Conservation (phyloP, 1,284 basidiomycete species). For the Grifola frondosa region DNA sequence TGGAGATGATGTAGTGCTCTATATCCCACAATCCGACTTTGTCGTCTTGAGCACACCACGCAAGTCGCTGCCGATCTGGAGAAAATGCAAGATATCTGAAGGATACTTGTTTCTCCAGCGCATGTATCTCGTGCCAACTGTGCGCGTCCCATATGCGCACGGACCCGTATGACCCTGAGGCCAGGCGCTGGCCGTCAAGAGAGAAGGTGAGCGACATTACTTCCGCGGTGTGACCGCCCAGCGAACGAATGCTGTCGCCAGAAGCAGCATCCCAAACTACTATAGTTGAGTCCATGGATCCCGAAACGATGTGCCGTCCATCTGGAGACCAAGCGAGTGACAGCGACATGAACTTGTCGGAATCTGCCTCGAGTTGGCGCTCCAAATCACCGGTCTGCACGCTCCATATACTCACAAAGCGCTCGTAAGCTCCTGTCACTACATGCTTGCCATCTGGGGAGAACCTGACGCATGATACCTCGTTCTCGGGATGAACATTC, state of each 20-base stretch:
- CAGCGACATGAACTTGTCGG: no score
- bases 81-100: slow-evolving; percentile 3
- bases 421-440: no score
- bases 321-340: slow-evolving; percentile 25
- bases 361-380: no score
- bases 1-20: no score
- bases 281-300: slow-evolving; percentile 21
- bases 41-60: slow-evolving; percentile 10
- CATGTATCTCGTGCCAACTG: not conserved
- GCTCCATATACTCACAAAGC: no score
- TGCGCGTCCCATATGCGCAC: slow-evolving; percentile 23
- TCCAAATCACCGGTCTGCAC: no score
- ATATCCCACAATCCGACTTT: slow-evolving; percentile 14
- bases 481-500: slow-evolving; percentile 8
- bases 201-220: slow-evolving; percentile 28
- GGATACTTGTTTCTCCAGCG: slow-evolving; percentile 2
- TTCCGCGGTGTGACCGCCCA: slow-evolving; percentile 20
- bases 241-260: slow-evolving; percentile 10
- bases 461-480: slow-evolving; percentile 19
- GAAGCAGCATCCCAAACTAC: slow-evolving; percentile 23
- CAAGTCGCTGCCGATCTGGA: slow-evolving; percentile 13
- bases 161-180: slow-evolving; percentile 25
- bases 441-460: slow-evolving; percentile 13
- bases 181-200: slow-evolving; percentile 21
- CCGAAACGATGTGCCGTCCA: slow-evolving; percentile 21